phyloP scores from a whole-genome alignment of 345 rosid genomes.

The Cochlearia excelsa region DNA sequence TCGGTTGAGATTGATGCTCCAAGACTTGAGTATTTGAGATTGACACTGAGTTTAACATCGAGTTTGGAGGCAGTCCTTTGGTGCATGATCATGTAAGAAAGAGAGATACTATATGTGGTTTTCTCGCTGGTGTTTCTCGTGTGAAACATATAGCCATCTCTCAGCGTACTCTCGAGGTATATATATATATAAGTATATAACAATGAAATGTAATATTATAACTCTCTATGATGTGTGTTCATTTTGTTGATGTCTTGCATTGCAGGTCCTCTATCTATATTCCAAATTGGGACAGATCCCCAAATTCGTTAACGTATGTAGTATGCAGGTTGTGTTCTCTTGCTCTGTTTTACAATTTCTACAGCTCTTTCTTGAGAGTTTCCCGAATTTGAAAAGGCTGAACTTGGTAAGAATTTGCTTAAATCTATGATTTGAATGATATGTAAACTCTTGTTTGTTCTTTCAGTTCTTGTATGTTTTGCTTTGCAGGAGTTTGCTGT shows the following conservation, averaged over 20 bases:
- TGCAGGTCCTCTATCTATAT: conserved; percentile 3
- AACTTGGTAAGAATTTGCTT: conserved; percentile 10
- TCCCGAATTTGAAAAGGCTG: conserved; percentile 10
- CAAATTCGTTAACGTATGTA: conserved; percentile 7
- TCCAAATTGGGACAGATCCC: not conserved
- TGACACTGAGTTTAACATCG: not conserved
- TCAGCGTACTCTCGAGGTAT: conserved; percentile 4
- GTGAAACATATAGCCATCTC: conserved; percentile 17
- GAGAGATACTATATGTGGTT: not conserved
- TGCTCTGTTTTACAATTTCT: not conserved
- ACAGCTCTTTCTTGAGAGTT: not conserved
- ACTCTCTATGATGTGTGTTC: not conserved
- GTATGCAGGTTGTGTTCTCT: not conserved
- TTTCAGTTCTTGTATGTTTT: not conserved
- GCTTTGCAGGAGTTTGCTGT: not conserved
- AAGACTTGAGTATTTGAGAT: not conserved
- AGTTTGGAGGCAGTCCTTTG: not conserved
- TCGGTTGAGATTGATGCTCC: conserved; percentile 28
- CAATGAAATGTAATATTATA: not conserved
- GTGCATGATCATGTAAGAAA: not conserved
- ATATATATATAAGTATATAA: not conserved
- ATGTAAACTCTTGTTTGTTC: not conserved
- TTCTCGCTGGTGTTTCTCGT: not conserved
- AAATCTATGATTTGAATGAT: not conserved
- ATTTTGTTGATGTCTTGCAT: not conserved